A percentile compares a stretch with the other conserved stretches of the same genome.
phyloP scores from a whole-genome alignment of 352 stramenopile species.

The Halophytophthora batemanensis region DNA sequence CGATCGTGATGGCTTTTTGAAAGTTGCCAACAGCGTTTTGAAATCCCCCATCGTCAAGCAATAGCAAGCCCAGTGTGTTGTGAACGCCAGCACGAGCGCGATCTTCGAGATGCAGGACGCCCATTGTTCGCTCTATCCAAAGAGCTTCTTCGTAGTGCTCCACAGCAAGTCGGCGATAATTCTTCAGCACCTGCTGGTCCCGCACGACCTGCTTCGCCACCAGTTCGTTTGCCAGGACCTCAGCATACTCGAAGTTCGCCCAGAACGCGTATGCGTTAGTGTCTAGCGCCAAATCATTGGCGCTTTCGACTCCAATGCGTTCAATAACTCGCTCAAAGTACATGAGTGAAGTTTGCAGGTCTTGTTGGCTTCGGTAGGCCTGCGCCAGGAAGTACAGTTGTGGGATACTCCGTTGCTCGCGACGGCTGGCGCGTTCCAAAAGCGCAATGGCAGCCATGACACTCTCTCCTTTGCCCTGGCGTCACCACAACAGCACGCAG shows the following conservation, averaged over 20 bases:
- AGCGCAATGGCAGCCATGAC: neutral
- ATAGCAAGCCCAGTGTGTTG: constrained; percentile 29
- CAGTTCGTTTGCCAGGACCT: constrained; percentile 4
- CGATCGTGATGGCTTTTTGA: constrained; percentile 1
- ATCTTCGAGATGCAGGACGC: neutral
- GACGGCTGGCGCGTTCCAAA: neutral
- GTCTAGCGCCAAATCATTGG: neutral
- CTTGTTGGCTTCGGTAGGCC: neutral
- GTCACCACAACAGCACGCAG: neutral
- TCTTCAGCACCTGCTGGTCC: neutral
- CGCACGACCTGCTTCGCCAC: neutral
- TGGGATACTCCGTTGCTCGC: neutral
- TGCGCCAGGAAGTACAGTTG: constrained; percentile 11
- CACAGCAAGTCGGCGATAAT: neutral
- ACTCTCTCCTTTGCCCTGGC: neutral
- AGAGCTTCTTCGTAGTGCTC: neutral
- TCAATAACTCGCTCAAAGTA: constrained; percentile 3
- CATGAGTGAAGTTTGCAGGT: neutral
- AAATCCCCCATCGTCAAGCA: constrained; percentile 5
- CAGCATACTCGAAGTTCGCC: constrained; percentile 15
- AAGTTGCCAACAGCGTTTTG: constrained; percentile 12
- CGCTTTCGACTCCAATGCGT: neutral
- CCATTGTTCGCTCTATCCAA: neutral
- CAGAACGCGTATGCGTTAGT: neutral
- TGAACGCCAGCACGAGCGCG: constrained; percentile 9